A percentile compares a stretch with the other conserved stretches of the same genome.
These are phyloP conservation scores for Neospora caninum DNA, from an alignment of 169 alveolate genomes.

Conservation along the genomic window DNA sequence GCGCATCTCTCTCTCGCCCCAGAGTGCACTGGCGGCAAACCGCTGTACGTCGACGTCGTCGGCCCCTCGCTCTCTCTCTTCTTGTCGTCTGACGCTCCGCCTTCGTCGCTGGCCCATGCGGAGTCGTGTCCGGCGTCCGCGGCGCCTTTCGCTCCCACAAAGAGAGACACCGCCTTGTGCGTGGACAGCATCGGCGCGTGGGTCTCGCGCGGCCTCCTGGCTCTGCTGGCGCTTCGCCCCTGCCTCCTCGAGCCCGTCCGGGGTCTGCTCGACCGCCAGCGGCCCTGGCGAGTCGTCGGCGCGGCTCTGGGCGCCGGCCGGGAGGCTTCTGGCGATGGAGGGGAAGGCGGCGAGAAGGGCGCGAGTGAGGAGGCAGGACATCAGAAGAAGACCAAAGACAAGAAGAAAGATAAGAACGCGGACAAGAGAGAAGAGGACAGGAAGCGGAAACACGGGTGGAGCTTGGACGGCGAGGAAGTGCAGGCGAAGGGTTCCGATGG, in stretches of 20 bases:
- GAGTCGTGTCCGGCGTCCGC: not conserved
- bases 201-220: not conserved
- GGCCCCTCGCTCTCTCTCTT: not conserved
- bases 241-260: not conserved
- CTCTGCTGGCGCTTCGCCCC: not conserved
- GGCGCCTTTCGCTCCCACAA: not conserved
- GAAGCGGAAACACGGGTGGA: not conserved
- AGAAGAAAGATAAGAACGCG: not conserved
- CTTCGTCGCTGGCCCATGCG: not conserved
- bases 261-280: not conserved
- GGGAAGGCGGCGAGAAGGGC: not conserved
- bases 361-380: not conserved
- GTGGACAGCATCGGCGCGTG: not conserved
- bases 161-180: conserved; percentile 12
- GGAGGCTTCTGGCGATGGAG: not conserved
- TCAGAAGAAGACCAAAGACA: not conserved
- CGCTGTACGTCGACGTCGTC: not conserved
- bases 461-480: not conserved
- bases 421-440: not conserved
- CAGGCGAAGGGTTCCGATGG: not conserved
- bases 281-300: conserved; percentile 15
- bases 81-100: not conserved
- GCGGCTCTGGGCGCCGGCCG: not conserved
- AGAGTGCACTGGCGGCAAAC: not conserved
- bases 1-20: conserved; percentile 1